Percentiles rank a stretch among this genome's conserved stretches.
phyloP scores from a whole-genome alignment of 768 basidiomycete species.

The Suillus cothurnatus region DNA sequence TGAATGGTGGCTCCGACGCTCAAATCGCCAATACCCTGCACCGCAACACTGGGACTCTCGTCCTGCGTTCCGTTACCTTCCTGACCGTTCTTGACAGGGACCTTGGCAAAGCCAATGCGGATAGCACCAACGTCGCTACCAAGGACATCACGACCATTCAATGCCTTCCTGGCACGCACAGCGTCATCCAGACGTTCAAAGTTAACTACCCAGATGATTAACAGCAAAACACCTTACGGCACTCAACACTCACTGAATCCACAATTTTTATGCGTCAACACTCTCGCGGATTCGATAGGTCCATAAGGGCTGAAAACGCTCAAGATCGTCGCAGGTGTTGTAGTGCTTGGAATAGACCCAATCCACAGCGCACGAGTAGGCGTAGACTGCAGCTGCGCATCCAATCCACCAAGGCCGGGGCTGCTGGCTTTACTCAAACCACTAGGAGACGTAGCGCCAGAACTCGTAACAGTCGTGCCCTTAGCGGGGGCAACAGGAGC shows the following conservation, averaged over 20 bases:
- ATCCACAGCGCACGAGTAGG: conserved; percentile 98
- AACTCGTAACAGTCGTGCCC: conserved; percentile 61
- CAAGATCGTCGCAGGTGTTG: conserved; percentile 91
- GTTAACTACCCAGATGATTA: conserved; percentile 62
- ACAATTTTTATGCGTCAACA: conserved; percentile 97
- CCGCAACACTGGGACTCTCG: conserved; percentile 64
- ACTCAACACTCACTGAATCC: conserved; percentile 68
- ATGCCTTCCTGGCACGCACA: conserved; percentile 90
- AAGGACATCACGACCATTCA: conserved; percentile 94
- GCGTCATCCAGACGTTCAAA: conserved; percentile 98
- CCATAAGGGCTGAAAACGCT: conserved; percentile 98
- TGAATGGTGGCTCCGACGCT: conserved; percentile 89
- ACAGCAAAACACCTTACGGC: conserved; percentile 13
- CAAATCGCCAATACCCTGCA: conserved; percentile 82
- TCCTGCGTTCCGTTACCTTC: conserved; percentile 62
- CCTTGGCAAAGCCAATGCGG: conserved; percentile 95
- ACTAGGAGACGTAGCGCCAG: conserved; percentile 67
- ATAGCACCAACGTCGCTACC: conserved; percentile 97
- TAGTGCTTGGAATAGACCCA: conserved; percentile 93
- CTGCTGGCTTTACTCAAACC: conserved; percentile 50
- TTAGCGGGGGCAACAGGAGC: conserved; percentile 91
- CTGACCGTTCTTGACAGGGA: conserved; percentile 86
- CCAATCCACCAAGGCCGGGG: conserved; percentile 65
- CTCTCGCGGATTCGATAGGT: conserved; percentile 94
- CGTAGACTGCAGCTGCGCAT: conserved; percentile 84